Conservation (phyloP, 1,284 basidiomycete genomes). For the Rhodofomes roseus region DNA sequence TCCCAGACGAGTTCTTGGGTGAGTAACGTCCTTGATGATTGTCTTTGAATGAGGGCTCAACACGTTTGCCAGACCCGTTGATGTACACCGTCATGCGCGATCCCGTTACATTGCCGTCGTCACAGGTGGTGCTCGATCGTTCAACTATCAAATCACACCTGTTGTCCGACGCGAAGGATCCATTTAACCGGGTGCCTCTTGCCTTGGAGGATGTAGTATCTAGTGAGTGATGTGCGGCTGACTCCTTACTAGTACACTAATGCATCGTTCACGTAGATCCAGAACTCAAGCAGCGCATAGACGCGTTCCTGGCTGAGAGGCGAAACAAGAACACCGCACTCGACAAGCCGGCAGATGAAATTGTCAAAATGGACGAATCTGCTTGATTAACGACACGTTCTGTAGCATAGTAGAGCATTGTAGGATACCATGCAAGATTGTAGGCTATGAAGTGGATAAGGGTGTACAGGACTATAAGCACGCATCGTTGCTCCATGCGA, state of each 20-base stretch:
- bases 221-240: constrained; percentile 38
- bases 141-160: constrained; percentile 95
- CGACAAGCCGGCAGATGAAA: constrained; percentile 26
- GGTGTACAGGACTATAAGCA: background rate
- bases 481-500: background rate
- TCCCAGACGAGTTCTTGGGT: constrained; percentile 96
- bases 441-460: background rate
- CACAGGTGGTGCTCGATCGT: constrained; percentile 79
- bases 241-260: background rate
- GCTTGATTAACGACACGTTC: constrained; percentile 8
- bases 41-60: background rate
- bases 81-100: constrained; percentile 97
- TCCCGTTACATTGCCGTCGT: constrained; percentile 89
- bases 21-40: constrained; percentile 22
- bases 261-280: constrained; percentile 35
- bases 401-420: constrained; percentile 6
- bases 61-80: constrained; percentile 66
- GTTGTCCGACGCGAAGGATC: constrained; percentile 87
- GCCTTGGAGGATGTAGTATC: constrained; percentile 79
- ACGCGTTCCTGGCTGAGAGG: constrained; percentile 54
- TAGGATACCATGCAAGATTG: constrained; percentile 16
- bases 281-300: constrained; percentile 62
- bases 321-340: constrained; percentile 33
- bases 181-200: constrained; percentile 85
- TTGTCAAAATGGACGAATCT: constrained; percentile 34